Conservation (phyloP, 768 basidiomycete genomes). For the Dendrothele bispora region DNA sequence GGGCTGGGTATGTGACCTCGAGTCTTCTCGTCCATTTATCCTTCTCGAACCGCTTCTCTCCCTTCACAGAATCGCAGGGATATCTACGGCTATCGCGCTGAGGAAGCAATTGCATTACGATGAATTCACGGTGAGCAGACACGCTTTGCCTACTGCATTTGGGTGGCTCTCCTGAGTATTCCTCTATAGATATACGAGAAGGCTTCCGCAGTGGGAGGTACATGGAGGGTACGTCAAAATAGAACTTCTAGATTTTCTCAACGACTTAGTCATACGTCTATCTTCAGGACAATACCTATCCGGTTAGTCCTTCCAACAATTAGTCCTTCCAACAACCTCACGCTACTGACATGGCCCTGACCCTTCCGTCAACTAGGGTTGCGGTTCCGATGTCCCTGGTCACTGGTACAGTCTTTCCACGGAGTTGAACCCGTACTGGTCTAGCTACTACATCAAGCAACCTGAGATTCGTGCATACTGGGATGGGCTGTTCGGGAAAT, state of each 20-base stretch:
- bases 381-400: slow-evolving; percentile 54
- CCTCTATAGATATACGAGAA: slow-evolving; percentile 49
- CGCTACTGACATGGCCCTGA: not conserved
- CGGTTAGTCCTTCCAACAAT: slow-evolving; percentile 28
- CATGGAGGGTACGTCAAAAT: slow-evolving; percentile 50
- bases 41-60: not conserved
- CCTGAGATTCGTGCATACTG: slow-evolving; percentile 54
- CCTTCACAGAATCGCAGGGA: slow-evolving; percentile 42
- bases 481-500: slow-evolving; percentile 33
- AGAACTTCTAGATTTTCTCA: not conserved
- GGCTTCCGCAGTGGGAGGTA: slow-evolving; percentile 48
- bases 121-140: slow-evolving; percentile 45
- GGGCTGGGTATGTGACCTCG: slow-evolving; percentile 42
- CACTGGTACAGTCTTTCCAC: slow-evolving; percentile 58
- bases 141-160: not conserved
- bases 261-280: not conserved
- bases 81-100: slow-evolving; percentile 47
- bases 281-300: slow-evolving; percentile 53
- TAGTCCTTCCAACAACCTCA: not conserved
- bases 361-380: slow-evolving; percentile 34
- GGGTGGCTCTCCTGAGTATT: not conserved
- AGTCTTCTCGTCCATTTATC: slow-evolving; percentile 4
- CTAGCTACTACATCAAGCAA: slow-evolving; percentile 43
- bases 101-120: slow-evolving; percentile 42
- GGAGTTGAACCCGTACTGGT: slow-evolving; percentile 54